Base-by-base conservation (phyloP, 140 eudicot species). In the Bidens hawaiensis region DNA sequence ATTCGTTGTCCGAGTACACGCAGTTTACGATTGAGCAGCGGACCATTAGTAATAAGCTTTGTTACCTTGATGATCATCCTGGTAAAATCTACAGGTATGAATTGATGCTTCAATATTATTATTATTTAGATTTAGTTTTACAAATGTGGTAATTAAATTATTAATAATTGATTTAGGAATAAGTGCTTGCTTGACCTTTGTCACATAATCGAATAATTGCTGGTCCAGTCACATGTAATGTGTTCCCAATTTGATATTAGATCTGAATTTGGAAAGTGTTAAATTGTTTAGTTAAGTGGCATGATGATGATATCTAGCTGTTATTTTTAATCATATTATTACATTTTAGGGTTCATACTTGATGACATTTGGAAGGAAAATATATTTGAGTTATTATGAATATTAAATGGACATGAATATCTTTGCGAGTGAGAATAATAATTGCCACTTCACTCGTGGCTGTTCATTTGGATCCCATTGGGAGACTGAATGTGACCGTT, bases 21-120 rank as follows among this genome's bases (percentile, higher is more conserved):
- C 96, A 91, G 81, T 78, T 91, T 48, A 84, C 91, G 4, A 84
- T 91, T 65, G 87, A 80, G 41, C 98, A 91, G 40, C 53, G 82
- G 73, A 87, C 98, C n/a, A 91, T 91, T 88, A 84, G 96, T 2
- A 80, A 78, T 46, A 78, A 82, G 72, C 78, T 87, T 17, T 91
- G 98, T 48, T 82, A 75, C 36, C 41, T 80, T n/a, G 81, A 36
- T 74, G 79, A 87, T 60, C 95, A 87, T 70, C 72, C 70, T 25
- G 86, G 85, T 14, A 79, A 64, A 61, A 60, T 76, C 65, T 76
- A 76, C 76, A 75, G 80, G 80, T 75, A 75, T 30, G 30, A n/a
- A n/a, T n/a, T n/a, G n/a, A n/a, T 41, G 18, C 10, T 45, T 23
- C 1, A n/a, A 0, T 27, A 5, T 25, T 16, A 1, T n/a, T 27